These are phyloP conservation scores for Geopyxis carbonaria DNA, from an alignment of 495 filamentous ascomycete genomes.

Conservation along the genomic window DNA sequence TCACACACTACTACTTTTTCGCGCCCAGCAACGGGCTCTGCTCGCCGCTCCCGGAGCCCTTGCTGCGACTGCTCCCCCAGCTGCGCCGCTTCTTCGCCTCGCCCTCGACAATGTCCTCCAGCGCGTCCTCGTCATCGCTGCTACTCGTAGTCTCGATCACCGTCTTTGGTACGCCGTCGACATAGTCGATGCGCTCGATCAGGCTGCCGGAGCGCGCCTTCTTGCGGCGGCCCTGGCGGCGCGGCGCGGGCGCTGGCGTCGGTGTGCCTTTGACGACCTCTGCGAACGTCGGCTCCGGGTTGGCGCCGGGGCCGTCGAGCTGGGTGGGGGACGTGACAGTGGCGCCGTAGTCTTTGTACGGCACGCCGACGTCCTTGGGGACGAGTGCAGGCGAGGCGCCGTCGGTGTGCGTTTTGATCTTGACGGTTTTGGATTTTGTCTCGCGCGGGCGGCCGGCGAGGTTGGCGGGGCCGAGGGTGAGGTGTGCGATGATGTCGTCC, in stretches of 20 bases:
- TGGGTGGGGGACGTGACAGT: too few relatives aligned
- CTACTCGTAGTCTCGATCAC: constrained; percentile 24
- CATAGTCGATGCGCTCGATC: constrained; percentile 19
- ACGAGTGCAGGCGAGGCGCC: neutral
- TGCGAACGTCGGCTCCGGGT: neutral
- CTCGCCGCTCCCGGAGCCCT: neutral
- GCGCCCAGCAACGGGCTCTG: neutral
- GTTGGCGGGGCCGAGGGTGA: constrained; percentile 88
- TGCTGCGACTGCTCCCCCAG: neutral
- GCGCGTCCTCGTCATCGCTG: neutral
- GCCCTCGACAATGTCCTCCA: neutral
- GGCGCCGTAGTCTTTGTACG: neutral
- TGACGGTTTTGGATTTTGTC: constrained; percentile 75
- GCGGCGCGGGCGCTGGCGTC: too few relatives aligned
- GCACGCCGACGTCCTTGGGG: neutral
- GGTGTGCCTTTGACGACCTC: neutral
- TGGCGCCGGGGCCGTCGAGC: neutral
- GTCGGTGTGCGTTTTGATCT: constrained; percentile 33
- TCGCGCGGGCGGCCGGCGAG: constrained; percentile 63
- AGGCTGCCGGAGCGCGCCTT: constrained; percentile 22
- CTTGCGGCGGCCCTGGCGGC: constrained; percentile 1
- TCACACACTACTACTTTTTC: neutral
- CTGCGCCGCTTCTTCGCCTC: neutral
- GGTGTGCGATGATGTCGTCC: constrained; percentile 58
- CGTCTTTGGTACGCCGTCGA: constrained; percentile 20